Percentiles rank a stretch among this genome's conserved stretches.
These are phyloP conservation scores for Kazachstania africana DNA, from an alignment of 805 yeast genomes.

Conservation along the genomic window DNA sequence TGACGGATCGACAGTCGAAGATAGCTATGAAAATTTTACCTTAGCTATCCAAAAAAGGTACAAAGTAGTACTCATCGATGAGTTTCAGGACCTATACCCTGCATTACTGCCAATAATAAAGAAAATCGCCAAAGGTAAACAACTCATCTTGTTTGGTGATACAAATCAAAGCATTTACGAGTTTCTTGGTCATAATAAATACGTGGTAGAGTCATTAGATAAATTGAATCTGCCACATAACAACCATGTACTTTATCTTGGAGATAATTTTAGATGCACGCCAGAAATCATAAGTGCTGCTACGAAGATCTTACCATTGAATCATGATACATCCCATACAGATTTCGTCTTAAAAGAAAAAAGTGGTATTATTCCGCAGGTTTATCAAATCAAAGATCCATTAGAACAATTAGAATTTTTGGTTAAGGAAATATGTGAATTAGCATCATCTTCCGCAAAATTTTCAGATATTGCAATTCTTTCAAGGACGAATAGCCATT, in stretches of 20 bases:
- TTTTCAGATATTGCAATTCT: constrained; percentile 39
- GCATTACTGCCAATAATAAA: constrained; percentile 35
- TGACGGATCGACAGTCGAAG: neutral
- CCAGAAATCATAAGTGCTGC: constrained; percentile 37
- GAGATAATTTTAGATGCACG: constrained; percentile 49
- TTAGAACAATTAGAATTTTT: constrained; percentile 16
- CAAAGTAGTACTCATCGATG: constrained; percentile 50
- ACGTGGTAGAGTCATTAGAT: constrained; percentile 21
- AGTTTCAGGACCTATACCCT: constrained; percentile 59
- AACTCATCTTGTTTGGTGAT: constrained; percentile 61
- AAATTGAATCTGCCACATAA: constrained; percentile 2
- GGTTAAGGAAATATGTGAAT: constrained; percentile 12
- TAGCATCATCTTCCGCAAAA: constrained; percentile 15
- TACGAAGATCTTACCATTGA: neutral
- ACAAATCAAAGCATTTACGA: constrained; percentile 58
- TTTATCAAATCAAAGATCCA: constrained; percentile 6
- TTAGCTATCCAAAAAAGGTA: constrained; percentile 10
- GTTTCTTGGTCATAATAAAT: constrained; percentile 44
- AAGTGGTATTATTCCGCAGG: constrained; percentile 9
- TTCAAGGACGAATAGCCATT: constrained; percentile 39
- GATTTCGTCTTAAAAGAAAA: constrained; percentile 10
- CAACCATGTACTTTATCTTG: constrained; percentile 26
- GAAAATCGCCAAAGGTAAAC: constrained; percentile 31
- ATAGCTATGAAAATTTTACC: constrained; percentile 4
- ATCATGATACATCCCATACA: neutral